A percentile compares a stretch with the other conserved stretches of the same genome.
Conservation (phyloP, 2,329 filamentous ascomycete species). For the Fusarium anthophilum region DNA sequence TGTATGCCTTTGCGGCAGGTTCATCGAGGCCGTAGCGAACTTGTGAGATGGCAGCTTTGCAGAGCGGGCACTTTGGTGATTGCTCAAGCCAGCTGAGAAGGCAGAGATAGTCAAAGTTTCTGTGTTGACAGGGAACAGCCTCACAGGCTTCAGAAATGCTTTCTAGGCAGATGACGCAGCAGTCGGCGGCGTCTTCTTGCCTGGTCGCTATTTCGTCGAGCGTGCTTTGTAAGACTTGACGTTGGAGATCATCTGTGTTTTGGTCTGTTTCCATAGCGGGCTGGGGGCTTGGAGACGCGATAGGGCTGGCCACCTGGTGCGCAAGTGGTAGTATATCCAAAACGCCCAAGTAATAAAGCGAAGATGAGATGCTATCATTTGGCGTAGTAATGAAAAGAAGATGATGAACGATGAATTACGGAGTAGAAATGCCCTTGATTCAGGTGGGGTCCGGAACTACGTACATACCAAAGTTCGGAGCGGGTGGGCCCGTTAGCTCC, state of each 20-base stretch:
- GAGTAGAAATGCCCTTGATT: conserved; percentile 4
- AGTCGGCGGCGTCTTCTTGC: conserved; percentile 45
- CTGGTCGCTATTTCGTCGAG: conserved; percentile 52
- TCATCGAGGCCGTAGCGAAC: conserved; percentile 72
- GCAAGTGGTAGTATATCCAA: background rate
- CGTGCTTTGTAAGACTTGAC: conserved; percentile 55
- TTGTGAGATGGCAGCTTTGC: conserved; percentile 65
- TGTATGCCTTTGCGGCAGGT: conserved; percentile 59
- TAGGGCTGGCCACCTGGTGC: background rate
- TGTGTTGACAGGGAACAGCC: conserved; percentile 80
- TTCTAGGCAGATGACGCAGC: conserved; percentile 91
- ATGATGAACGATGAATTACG: conserved; percentile 3
- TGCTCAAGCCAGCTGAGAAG: conserved; percentile 83
- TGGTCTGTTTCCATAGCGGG: conserved; percentile 40
- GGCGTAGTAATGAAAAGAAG: background rate
- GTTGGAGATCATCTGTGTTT: conserved; percentile 47
- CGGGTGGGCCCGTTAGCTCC: conserved; percentile 15
- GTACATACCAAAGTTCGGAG: background rate
- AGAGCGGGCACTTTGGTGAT: conserved; percentile 79
- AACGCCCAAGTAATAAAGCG: background rate
- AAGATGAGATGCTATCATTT: background rate
- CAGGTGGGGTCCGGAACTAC: background rate
- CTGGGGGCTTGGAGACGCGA: too few relatives aligned
- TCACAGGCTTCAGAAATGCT: conserved; percentile 75
- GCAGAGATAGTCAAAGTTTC: conserved; percentile 86